Conservation (phyloP, 2,329 filamentous ascomycete genomes). For the Cercospora nicotianae region DNA sequence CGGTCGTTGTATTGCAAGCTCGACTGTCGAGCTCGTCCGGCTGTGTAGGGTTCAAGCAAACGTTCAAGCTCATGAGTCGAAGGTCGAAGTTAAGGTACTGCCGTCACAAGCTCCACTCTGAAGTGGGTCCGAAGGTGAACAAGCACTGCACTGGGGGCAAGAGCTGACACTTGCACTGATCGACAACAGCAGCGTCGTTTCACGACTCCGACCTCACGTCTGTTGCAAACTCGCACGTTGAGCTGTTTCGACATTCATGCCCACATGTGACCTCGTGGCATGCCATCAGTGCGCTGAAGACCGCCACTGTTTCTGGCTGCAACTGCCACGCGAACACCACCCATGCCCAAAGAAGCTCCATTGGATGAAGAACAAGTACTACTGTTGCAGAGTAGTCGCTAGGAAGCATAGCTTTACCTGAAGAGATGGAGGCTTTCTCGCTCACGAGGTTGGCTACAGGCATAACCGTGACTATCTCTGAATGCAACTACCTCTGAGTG, state of each 20-base stretch:
- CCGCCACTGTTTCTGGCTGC: not conserved
- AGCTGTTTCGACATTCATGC: not conserved
- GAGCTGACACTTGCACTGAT: conserved; percentile 5
- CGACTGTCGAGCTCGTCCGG: not conserved
- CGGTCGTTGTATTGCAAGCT: not conserved
- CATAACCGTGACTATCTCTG: too few relatives aligned
- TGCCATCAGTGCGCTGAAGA: not conserved
- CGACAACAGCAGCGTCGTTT: not conserved
- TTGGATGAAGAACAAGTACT: not conserved
- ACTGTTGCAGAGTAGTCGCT: not conserved
- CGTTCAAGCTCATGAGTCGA: conserved; percentile 1
- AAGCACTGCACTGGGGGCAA: not conserved
- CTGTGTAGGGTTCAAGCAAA: not conserved
- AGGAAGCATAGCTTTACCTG: not conserved
- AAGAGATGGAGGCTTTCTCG: not conserved
- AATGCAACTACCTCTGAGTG: too few relatives aligned
- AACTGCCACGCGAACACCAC: not conserved
- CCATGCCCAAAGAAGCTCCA: not conserved
- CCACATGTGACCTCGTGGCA: not conserved
- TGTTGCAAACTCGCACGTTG: not conserved
- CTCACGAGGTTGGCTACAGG: too few relatives aligned
- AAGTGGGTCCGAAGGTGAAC: not conserved
- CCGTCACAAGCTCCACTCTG: conserved; percentile 8
- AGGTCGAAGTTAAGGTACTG: conserved; percentile 5
- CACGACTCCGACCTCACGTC: conserved; percentile 7